Percentiles rank a stretch among this genome's conserved stretches.
phyloP scores from a whole-genome alignment of 768 basidiomycete genomes.

The Gloeopeniophorella convolvens region DNA sequence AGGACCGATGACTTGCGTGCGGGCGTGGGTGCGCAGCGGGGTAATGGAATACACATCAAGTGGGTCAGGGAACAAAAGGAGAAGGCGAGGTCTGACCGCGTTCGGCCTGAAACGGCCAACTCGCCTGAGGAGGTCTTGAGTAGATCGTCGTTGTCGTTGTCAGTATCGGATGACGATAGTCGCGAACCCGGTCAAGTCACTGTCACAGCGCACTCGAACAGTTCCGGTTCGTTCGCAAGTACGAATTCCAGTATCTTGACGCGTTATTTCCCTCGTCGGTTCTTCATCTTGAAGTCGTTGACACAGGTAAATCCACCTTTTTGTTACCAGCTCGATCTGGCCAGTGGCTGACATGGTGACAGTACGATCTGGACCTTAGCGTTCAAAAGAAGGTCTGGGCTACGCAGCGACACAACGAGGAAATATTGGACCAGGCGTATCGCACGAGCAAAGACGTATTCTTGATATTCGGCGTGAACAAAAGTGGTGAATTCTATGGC shows the following conservation, averaged over 20 bases:
- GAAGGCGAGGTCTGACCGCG: conserved; percentile 28
- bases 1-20: conserved; percentile 82
- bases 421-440: conserved; percentile 85
- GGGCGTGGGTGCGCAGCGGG: conserved; percentile 89
- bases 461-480: conserved; percentile 90
- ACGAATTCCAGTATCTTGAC: conserved; percentile 78
- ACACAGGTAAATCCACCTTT: conserved; percentile 49
- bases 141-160: conserved; percentile 27
- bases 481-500: conserved; percentile 91
- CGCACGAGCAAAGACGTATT: conserved; percentile 86
- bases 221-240: conserved; percentile 67
- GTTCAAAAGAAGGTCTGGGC: conserved; percentile 80
- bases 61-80: conserved; percentile 66
- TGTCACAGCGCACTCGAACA: conserved; percentile 38
- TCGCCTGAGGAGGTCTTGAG: conserved; percentile 18
- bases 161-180: conserved; percentile 36
- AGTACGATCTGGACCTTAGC: conserved; percentile 78
- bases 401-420: conserved; percentile 90
- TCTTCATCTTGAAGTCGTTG: conserved; percentile 87
- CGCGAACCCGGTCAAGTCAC: conserved; percentile 9
- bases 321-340: background rate
- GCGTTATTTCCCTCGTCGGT: conserved; percentile 78
- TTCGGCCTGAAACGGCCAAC: conserved; percentile 8
- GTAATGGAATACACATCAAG: conserved; percentile 73
- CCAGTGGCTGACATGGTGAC: background rate